Conservation (phyloP, 257 asterid species). For the Ilex aquifolium region DNA sequence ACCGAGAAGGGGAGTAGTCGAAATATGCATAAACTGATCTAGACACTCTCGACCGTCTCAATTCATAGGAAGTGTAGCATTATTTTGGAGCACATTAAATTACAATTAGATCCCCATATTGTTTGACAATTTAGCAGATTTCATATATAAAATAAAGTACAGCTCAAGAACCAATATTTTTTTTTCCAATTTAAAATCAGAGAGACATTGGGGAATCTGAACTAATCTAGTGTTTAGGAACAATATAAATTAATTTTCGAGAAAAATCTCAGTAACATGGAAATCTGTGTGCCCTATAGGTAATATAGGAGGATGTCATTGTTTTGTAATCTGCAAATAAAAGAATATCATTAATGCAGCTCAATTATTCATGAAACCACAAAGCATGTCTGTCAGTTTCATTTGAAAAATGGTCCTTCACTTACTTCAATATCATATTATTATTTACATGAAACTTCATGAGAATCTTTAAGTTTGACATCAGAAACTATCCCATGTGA, state of each 20-base stretch:
- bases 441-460: too few species aligned
- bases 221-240: slow-evolving; percentile 20
- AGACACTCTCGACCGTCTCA: too few species aligned
- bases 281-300: slow-evolving; percentile 15
- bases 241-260: neutral
- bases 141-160: too few species aligned
- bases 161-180: too few species aligned
- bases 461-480: slow-evolving; percentile 30
- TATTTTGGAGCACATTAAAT: too few species aligned
- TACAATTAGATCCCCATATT: too few species aligned
- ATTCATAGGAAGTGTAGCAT: too few species aligned
- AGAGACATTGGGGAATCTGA: neutral
- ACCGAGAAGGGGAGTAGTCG: too few species aligned
- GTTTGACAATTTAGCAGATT: too few species aligned
- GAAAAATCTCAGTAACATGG: slow-evolving; percentile 26
- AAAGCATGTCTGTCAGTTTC: slow-evolving; percentile 68
- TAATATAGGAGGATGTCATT: slow-evolving; percentile 21
- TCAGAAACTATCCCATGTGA: slow-evolving; percentile 23
- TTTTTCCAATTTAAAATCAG: too few species aligned
- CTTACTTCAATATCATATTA: slow-evolving; percentile 11
- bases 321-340: slow-evolving; percentile 24
- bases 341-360: slow-evolving; percentile 30
- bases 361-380: slow-evolving; percentile 34
- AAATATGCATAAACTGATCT: too few species aligned
- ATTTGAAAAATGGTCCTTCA: slow-evolving; percentile 32